Evolutionary conservation across 1,284 basidiomycete species (phyloP).

Genomic region (Apiotrichum mycotoxinovorans): DNA sequence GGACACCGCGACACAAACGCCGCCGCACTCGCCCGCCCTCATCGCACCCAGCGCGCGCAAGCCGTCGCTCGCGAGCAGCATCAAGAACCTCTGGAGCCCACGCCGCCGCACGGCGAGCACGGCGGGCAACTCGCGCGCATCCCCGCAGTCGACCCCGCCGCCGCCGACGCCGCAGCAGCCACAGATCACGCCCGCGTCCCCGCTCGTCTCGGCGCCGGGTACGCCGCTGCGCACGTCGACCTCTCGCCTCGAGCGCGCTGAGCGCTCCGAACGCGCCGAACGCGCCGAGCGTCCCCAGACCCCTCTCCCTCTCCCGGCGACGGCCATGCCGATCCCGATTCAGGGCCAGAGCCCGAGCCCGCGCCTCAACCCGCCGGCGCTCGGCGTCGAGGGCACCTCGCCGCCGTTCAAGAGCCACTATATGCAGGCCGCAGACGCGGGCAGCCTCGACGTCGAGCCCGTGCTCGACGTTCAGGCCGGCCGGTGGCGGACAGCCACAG

Average conservation of each 20-base stretch:
- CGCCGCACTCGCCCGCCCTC: background rate
- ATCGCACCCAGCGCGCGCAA: constrained; percentile 12
- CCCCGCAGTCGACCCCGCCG: background rate
- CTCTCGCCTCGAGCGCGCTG: too few species aligned
- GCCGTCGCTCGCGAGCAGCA: constrained; percentile 50
- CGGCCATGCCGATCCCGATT: background rate
- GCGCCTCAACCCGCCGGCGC: background rate
- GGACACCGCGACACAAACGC: background rate
- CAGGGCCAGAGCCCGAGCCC: background rate
- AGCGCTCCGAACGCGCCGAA: too few species aligned
- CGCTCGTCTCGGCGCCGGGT: background rate
- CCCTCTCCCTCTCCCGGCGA: constrained; percentile 1
- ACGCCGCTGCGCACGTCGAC: background rate
- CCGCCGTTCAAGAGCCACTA: constrained; percentile 68
- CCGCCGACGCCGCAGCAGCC: too few species aligned
- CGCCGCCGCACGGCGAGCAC: background rate
- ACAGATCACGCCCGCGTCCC: background rate
- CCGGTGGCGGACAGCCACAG: constrained; percentile 58
- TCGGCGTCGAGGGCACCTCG: constrained; percentile 2
- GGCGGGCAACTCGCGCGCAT: background rate
- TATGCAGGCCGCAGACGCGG: constrained; percentile 66
- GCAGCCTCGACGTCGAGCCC: constrained; percentile 61
- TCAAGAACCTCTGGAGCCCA: constrained; percentile 61
- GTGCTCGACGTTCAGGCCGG: constrained; percentile 60
- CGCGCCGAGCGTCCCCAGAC: too few species aligned